A percentile compares a stretch with the other conserved stretches of the same genome.
Evolutionary conservation across 345 rosid genomes (phyloP).

Genomic region (Eucalyptus dawsonii): DNA sequence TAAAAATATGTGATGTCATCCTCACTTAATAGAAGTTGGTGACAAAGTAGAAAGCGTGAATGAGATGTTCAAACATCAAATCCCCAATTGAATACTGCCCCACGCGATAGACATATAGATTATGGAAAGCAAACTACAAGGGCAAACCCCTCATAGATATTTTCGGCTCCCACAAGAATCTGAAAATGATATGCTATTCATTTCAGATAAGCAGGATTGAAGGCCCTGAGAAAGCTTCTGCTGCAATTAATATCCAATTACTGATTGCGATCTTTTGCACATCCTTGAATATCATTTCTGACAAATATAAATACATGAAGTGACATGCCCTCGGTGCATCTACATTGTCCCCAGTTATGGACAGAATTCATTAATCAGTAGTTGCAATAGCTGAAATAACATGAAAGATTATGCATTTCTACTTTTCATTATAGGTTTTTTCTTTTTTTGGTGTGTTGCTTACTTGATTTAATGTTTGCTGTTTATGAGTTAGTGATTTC

Average conservation of each 20-base stretch:
- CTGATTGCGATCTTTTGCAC: not conserved
- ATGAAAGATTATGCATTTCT: not conserved
- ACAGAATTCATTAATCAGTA: not conserved
- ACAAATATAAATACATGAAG: not conserved
- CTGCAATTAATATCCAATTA: not conserved
- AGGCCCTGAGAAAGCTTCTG: not conserved
- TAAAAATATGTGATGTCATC: slow-evolving; percentile 2
- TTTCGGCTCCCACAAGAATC: not conserved
- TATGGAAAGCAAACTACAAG: not conserved
- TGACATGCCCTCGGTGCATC: not conserved
- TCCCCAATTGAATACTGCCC: not conserved
- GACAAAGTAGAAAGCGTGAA: not conserved
- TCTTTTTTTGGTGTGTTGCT: not conserved
- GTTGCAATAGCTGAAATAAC: not conserved
- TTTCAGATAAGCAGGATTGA: not conserved
- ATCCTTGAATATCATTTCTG: not conserved
- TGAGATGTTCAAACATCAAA: not conserved
- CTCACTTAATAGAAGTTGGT: not conserved
- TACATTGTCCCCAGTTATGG: not conserved
- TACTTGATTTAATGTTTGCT: not conserved
- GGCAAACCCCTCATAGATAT: not conserved
- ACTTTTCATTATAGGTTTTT: not conserved
- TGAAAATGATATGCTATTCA: not conserved
- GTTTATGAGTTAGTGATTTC: not conserved
- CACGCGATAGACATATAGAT: not conserved